Conservation (phyloP, 495 filamentous ascomycete genomes). For the Talaromyces proteolyticus region DNA sequence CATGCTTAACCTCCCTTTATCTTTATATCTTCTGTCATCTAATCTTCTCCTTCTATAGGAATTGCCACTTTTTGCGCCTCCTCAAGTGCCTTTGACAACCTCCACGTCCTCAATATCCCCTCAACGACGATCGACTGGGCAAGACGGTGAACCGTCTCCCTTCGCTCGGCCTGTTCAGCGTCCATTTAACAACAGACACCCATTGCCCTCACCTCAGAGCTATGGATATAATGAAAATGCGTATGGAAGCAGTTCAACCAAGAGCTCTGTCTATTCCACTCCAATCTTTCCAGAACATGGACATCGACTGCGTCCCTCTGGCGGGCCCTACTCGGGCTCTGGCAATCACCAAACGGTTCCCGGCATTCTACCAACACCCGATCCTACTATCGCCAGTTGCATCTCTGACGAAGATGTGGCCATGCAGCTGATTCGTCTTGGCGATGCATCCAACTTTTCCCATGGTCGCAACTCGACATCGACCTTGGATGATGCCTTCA, state of each 20-base stretch:
- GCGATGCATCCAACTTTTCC: constrained; percentile 85
- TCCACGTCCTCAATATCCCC: constrained; percentile 92
- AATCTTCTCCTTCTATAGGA: constrained; percentile 52
- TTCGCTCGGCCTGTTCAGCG: constrained; percentile 67
- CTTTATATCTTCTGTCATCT: constrained; percentile 7
- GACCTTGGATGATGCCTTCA: constrained; percentile 86
- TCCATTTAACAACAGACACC: constrained; percentile 63
- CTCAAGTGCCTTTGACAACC: constrained; percentile 80
- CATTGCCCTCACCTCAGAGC: constrained; percentile 73
- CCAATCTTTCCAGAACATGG: constrained; percentile 54
- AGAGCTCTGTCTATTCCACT: constrained; percentile 39
- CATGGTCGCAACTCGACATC: constrained; percentile 89
- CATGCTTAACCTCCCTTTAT: constrained; percentile 8
- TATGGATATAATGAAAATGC: constrained; percentile 51
- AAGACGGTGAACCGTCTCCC: constrained; percentile 57
- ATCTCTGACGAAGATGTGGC: constrained; percentile 98
- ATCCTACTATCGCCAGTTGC: constrained; percentile 88
- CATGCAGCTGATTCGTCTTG: constrained; percentile 88
- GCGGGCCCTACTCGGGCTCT: constrained; percentile 29
- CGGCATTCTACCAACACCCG: constrained; percentile 82
- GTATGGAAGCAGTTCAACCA: constrained; percentile 33
- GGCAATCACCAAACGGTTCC: constrained; percentile 30
- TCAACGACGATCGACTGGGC: constrained; percentile 63
- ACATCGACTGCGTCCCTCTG: constrained; percentile 54
- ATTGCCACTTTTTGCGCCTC: constrained; percentile 88